A percentile compares a stretch with the other conserved stretches of the same genome.
Evolutionary conservation across 2,329 filamentous ascomycete genomes (phyloP).

Genomic region (Penicillium nordicum): DNA sequence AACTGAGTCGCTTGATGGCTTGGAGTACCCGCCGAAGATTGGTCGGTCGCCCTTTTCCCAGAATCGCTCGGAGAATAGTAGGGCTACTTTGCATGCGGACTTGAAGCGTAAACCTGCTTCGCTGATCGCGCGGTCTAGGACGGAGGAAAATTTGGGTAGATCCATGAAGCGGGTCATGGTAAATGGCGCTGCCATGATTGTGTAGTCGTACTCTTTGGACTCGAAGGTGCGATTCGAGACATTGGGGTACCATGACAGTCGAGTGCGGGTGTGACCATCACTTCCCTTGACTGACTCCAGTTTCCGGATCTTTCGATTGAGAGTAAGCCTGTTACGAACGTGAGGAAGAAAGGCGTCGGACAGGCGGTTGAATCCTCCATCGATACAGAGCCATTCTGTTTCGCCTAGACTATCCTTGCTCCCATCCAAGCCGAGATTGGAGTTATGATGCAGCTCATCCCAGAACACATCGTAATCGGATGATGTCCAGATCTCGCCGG

Average conservation of each 20-base stretch:
- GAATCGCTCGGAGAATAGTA: slow-evolving; percentile 33
- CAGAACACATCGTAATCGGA: slow-evolving; percentile 35
- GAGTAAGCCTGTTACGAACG: slow-evolving; percentile 23
- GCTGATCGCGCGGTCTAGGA: slow-evolving; percentile 22
- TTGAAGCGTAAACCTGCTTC: slow-evolving; percentile 31
- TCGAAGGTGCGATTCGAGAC: slow-evolving; percentile 23
- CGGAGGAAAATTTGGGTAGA: slow-evolving; percentile 34
- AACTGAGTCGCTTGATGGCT: slow-evolving; percentile 23
- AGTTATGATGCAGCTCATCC: slow-evolving; percentile 36
- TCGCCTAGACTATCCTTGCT: slow-evolving; percentile 23
- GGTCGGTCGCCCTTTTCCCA: slow-evolving; percentile 32
- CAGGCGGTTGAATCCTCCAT: slow-evolving; percentile 36
- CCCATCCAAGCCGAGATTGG: slow-evolving; percentile 32
- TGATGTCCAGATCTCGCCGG: slow-evolving; percentile 35
- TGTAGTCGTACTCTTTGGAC: slow-evolving; percentile 38
- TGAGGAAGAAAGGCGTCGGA: slow-evolving; percentile 37
- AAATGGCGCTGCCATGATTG: slow-evolving; percentile 39
- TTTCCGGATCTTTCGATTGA: slow-evolving; percentile 26
- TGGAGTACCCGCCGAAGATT: slow-evolving; percentile 32
- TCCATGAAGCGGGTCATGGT: slow-evolving; percentile 41
- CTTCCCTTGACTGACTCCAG: slow-evolving; percentile 13
- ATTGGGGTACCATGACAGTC: slow-evolving; percentile 25
- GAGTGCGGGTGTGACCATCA: slow-evolving; percentile 13
- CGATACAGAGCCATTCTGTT: slow-evolving; percentile 30
- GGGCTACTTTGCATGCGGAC: slow-evolving; percentile 33